These are phyloP conservation scores for Stemphylium beticola DNA, from an alignment of 2,329 filamentous ascomycete genomes.

Conservation along the genomic window DNA sequence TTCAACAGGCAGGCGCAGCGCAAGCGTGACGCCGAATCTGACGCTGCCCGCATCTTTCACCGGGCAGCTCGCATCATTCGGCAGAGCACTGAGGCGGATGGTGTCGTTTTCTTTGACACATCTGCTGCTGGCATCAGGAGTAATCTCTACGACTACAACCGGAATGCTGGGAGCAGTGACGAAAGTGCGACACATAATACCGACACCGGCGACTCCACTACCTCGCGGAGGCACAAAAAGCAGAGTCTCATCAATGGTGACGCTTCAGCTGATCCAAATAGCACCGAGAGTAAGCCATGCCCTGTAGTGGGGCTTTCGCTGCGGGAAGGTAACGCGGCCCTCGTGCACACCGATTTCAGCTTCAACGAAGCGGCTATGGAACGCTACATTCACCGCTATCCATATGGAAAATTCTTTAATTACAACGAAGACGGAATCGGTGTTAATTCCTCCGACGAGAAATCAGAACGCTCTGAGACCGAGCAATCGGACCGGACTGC, in stretches of 20 bases:
- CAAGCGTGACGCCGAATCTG: conserved; percentile 32
- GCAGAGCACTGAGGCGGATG: conserved; percentile 41
- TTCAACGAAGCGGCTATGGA: conserved; percentile 44
- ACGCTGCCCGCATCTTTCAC: conserved; percentile 40
- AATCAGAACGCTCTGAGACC: conserved; percentile 37
- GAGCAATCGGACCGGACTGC: conserved; percentile 36
- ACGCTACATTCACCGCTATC: conserved; percentile 42
- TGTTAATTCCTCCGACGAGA: conserved; percentile 42
- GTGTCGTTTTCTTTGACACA: conserved; percentile 46
- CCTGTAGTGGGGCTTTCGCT: conserved; percentile 34
- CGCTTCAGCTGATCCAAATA: conserved; percentile 4
- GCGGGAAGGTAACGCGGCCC: conserved; percentile 20
- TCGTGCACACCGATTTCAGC: conserved; percentile 36
- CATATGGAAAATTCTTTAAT: conserved; percentile 45
- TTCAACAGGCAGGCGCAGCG: conserved; percentile 25
- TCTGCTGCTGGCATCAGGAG: conserved; percentile 37
- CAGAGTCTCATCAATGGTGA: conserved; percentile 10
- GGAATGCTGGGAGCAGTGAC: conserved; percentile 27
- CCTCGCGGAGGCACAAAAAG: conserved; percentile 24
- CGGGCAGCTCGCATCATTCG: conserved; percentile 46
- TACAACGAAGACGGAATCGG: conserved; percentile 42
- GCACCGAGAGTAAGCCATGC: conserved; percentile 30
- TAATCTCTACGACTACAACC: conserved; percentile 29
- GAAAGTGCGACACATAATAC: conserved; percentile 41
- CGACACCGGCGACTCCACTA: conserved; percentile 36